Percentiles rank a stretch among this genome's conserved stretches.
phyloP scores from a whole-genome alignment of 352 stramenopile genomes.

The Blastocystis sp. region DNA sequence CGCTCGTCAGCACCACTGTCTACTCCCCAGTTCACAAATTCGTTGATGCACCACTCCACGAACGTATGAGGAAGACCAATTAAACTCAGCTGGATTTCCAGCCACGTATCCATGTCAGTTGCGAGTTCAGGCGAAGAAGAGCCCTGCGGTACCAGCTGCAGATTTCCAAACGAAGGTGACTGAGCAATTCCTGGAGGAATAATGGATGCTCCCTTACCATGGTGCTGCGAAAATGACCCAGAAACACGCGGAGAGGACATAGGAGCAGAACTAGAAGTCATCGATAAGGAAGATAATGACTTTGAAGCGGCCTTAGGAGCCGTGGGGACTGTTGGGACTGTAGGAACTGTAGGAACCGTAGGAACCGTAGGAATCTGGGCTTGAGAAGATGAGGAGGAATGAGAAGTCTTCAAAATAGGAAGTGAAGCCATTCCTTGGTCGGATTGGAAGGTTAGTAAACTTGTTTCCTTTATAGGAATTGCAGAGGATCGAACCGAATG shows the following conservation, averaged over 20 bases:
- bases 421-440: neutral
- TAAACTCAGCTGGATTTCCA: conserved; percentile 39
- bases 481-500: neutral
- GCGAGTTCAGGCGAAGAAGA: neutral
- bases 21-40: neutral
- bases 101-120: neutral
- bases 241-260: neutral
- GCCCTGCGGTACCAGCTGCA: neutral
- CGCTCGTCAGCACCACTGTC: neutral
- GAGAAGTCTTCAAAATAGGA: neutral
- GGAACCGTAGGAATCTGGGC: neutral
- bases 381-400: neutral
- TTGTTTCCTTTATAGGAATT: neutral
- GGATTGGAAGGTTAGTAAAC: too few species aligned
- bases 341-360: neutral
- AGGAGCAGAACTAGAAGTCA: neutral
- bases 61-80: conserved; percentile 9
- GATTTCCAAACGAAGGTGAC: conserved; percentile 5
- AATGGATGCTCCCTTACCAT: neutral
- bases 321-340: neutral
- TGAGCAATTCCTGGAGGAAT: neutral
- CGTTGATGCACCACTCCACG: conserved; percentile 41
- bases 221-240: neutral
- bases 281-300: neutral
- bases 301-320: neutral